Evolutionary conservation across 192 early-diverging fungal genomes (phyloP), one percentile per base, ranked within the genome.

Genomic region (Gamsiella multidivaricata): DNA sequence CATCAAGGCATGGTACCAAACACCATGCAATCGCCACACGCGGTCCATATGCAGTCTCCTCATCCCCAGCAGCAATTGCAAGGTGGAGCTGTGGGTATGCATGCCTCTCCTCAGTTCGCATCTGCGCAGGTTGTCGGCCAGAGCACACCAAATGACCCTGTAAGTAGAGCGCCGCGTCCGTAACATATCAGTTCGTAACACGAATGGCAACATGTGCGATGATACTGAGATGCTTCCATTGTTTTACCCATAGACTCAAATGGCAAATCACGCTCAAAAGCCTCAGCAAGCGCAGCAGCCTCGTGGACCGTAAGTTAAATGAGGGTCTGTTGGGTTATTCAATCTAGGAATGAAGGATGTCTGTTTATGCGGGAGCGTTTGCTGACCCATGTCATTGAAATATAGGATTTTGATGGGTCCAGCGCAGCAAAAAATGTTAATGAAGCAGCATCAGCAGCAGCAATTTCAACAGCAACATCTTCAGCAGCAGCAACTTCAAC

Each of bases 31-130:
- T 78, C 73, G 9, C 73, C 73, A 9, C 73, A 68, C 18, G 45
- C 45, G 0, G 47, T 41, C 2, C 57, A 78, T 36, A 61, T 68
- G 45, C 73, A 78, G 33, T 54, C 63, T 0, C 65, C 58, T 22
- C 65, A 63, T 5, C 46, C 57, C 6, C 69, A 61, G 26, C 69
- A 54, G 17, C 67, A 69, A 39, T 47, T 50, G 28, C 69, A 70
- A 34, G 20, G 42, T 0, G 65, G 59, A 23, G 41, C 32, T 15
- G 43, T 66, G n/a, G 37, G 53, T 15, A 63, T 69, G 37, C 58
- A 78, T 52, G 57, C 63, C 6, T 68, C 65, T 12, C 73, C 73
- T 20, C 70, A 73, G 62, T 65, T 73, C 43, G 22, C 61, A 14
- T 22, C 70, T 10, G 62, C 70, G 22, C 70, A 73, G 37, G 31